A percentile compares a stretch with the other conserved stretches of the same genome.
Evolutionary conservation across 2,329 filamentous ascomycete genomes (phyloP).

Genomic region (Teratosphaeria zuluensis): DNA sequence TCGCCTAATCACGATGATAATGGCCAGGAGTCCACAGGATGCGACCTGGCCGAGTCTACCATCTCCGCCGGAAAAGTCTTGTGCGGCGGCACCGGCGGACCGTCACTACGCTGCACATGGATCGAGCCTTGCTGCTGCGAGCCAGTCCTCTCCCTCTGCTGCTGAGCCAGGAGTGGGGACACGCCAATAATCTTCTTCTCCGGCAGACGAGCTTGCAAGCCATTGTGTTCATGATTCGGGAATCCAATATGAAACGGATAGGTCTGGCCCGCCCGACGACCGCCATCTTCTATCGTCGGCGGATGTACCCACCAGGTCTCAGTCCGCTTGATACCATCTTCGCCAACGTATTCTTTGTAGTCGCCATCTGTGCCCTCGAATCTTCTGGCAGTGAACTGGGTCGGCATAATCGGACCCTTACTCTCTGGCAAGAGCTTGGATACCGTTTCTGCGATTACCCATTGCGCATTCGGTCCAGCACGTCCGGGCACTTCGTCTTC

Average conservation of each 20-base stretch:
- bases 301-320: conserved; percentile 39
- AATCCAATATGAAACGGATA: conserved; percentile 22
- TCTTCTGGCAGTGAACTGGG: conserved; percentile 25
- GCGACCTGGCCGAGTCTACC: not conserved
- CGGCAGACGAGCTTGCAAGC: conserved; percentile 12
- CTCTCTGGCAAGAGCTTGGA: conserved; percentile 18
- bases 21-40: not conserved
- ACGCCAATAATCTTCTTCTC: conserved; percentile 12
- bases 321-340: conserved; percentile 32
- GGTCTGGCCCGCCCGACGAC: conserved; percentile 25
- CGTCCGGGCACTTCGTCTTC: conserved; percentile 31
- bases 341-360: conserved; percentile 27
- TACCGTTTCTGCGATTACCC: conserved; percentile 26
- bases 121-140: not conserved
- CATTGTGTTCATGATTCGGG: conserved; percentile 12
- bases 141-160: conserved; percentile 4
- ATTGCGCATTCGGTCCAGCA: conserved; percentile 16
- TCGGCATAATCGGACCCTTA: conserved; percentile 8
- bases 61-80: conserved; percentile 3
- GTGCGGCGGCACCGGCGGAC: conserved; percentile 1
- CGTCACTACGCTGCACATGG: not conserved
- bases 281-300: conserved; percentile 31
- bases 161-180: conserved; percentile 10
- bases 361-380: conserved; percentile 33
- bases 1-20: not conserved